A percentile compares a stretch with the other conserved stretches of the same genome.
Conservation (phyloP, 805 yeast species). For the Candida quercuum region DNA sequence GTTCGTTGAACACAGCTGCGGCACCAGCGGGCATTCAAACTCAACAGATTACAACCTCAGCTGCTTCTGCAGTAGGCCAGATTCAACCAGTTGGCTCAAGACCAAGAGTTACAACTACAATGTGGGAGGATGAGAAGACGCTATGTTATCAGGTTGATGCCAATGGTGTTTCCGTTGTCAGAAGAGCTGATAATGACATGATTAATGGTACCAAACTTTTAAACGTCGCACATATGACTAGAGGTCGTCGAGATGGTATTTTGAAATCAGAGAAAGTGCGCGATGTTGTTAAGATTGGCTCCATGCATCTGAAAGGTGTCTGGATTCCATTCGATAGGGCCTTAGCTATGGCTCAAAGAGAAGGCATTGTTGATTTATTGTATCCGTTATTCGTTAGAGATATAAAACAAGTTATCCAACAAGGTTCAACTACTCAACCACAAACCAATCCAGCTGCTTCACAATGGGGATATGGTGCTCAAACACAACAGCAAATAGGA, state of each 20-base stretch:
- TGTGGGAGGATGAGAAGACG: slow-evolving; percentile 88
- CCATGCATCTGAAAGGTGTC: slow-evolving; percentile 85
- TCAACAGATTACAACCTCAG: slow-evolving; percentile 3
- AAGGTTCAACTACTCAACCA: slow-evolving; percentile 28
- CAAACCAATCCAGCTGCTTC: slow-evolving; percentile 15
- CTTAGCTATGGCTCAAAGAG: slow-evolving; percentile 72
- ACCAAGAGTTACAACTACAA: slow-evolving; percentile 72
- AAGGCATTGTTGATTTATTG: slow-evolving; percentile 61
- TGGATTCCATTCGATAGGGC: slow-evolving; percentile 90
- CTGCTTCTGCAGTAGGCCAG: slow-evolving; percentile 22
- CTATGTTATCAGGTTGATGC: slow-evolving; percentile 84
- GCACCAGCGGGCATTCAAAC: slow-evolving; percentile 8
- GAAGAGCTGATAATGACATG: slow-evolving; percentile 83
- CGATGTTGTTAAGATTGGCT: slow-evolving; percentile 80
- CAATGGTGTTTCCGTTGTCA: slow-evolving; percentile 70
- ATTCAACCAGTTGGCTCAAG: slow-evolving; percentile 30
- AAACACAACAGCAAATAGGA: slow-evolving; percentile 6
- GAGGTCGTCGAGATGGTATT: slow-evolving; percentile 84
- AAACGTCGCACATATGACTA: slow-evolving; percentile 82
- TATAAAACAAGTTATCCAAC: slow-evolving; percentile 45
- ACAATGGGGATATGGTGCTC: slow-evolving; percentile 9
- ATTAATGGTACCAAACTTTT: slow-evolving; percentile 79
- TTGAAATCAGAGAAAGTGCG: slow-evolving; percentile 71
- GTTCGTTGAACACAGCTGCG: slow-evolving; percentile 13
- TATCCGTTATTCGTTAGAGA: slow-evolving; percentile 72